These are phyloP conservation scores for Solanum etuberosum DNA, from an alignment of 257 asterid genomes.

Conservation along the genomic window DNA sequence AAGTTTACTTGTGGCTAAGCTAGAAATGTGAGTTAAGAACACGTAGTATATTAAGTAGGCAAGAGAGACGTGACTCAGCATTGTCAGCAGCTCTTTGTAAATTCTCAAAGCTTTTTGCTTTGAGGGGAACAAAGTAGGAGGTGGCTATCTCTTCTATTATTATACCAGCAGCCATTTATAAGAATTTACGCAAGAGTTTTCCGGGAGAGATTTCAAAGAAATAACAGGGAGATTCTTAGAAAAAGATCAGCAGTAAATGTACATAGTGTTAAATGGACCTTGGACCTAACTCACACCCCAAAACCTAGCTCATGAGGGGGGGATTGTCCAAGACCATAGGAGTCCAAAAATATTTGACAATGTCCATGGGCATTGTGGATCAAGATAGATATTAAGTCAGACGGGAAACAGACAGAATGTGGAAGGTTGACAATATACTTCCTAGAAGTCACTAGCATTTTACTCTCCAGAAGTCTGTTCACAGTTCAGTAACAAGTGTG, in stretches of 20 bases:
- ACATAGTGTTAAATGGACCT: background rate
- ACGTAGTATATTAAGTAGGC: background rate
- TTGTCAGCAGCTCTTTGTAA: background rate
- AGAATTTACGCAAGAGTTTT: background rate
- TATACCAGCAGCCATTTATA: background rate
- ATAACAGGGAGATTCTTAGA: background rate
- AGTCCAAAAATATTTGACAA: background rate
- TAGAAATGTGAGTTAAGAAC: background rate
- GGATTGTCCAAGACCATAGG: background rate
- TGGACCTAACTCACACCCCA: background rate
- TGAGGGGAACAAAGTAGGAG: background rate
- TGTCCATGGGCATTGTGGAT: background rate
- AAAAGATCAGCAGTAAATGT: background rate
- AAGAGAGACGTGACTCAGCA: background rate
- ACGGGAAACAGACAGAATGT: background rate
- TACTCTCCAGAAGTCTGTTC: background rate
- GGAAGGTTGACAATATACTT: background rate
- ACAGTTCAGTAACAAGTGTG: background rate
- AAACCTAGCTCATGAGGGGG: background rate
- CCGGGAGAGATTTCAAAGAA: background rate
- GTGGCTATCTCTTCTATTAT: background rate
- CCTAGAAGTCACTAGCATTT: background rate
- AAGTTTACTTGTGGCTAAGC: background rate
- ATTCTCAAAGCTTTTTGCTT: background rate
- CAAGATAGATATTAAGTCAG: background rate